These are phyloP conservation scores for Beverwykella pulmonaria DNA, from an alignment of 495 filamentous ascomycete species.

Conservation along the genomic window DNA sequence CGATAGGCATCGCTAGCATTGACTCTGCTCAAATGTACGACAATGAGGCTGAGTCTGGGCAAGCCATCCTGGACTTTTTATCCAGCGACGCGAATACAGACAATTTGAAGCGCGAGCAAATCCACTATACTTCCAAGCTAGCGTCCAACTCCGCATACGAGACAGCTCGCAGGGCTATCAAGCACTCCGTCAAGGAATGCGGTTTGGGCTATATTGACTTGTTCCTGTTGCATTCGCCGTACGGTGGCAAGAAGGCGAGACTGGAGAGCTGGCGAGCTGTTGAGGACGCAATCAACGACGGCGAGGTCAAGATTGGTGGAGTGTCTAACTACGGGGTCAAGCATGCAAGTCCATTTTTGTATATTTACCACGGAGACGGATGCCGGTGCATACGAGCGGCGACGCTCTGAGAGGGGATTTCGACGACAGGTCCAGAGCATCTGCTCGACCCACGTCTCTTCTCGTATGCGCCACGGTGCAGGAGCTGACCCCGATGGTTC, in stretches of 20 bases:
- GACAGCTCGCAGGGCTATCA: constrained; percentile 58
- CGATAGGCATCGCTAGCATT: constrained; percentile 43
- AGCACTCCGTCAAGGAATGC: constrained; percentile 55
- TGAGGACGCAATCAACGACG: constrained; percentile 64
- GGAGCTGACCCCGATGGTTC: background rate
- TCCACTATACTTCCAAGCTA: constrained; percentile 72
- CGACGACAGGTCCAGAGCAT: background rate
- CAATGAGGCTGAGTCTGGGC: constrained; percentile 64
- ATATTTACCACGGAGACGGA: background rate
- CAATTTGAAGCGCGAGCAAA: constrained; percentile 57
- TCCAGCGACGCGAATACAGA: constrained; percentile 47
- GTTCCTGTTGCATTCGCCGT: constrained; percentile 68
- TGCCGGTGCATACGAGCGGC: background rate
- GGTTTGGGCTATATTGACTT: constrained; percentile 70
- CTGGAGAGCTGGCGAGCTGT: constrained; percentile 67
- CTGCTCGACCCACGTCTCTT: background rate
- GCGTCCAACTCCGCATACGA: constrained; percentile 61
- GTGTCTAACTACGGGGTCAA: constrained; percentile 70
- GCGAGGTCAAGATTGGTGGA: constrained; percentile 62
- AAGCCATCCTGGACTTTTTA: constrained; percentile 58
- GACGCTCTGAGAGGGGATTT: background rate
- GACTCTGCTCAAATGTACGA: constrained; percentile 68
- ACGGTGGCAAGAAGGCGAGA: constrained; percentile 61
- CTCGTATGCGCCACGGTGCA: background rate
- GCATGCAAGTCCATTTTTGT: constrained; percentile 54